phyloP scores from a whole-genome alignment of 2,329 filamentous ascomycete species.

The Diaporthe longicolla region DNA sequence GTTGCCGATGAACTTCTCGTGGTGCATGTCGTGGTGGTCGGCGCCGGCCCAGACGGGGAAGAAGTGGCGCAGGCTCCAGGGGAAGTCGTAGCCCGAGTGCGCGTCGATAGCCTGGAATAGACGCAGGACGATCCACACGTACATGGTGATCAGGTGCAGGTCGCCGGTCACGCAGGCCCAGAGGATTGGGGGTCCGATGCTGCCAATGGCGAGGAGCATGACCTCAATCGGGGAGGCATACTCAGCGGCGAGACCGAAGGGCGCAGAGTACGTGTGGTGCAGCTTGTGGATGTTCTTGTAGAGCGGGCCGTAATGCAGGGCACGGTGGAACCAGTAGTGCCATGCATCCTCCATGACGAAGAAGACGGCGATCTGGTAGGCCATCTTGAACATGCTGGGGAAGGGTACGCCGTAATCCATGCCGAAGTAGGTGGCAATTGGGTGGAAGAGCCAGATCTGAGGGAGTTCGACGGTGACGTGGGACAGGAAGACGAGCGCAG shows the following conservation, averaged over 20 bases:
- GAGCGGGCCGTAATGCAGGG: slow-evolving; percentile 92
- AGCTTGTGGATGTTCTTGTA: slow-evolving; percentile 99
- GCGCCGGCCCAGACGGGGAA: slow-evolving; percentile 98
- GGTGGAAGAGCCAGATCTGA: slow-evolving; percentile 99
- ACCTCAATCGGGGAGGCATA: slow-evolving; percentile 98
- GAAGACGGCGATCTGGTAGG: slow-evolving; percentile 91
- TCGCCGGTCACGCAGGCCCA: slow-evolving; percentile 88
- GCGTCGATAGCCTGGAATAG: slow-evolving; percentile 98
- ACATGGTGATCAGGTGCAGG: slow-evolving; percentile 97
- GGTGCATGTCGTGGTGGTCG: slow-evolving; percentile 95
- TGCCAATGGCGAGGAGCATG: slow-evolving; percentile 92
- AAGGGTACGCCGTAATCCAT: slow-evolving; percentile 92
- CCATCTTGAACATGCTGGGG: slow-evolving; percentile 87
- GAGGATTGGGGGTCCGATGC: slow-evolving; percentile 84
- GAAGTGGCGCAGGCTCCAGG: slow-evolving; percentile 96
- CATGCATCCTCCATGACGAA: slow-evolving; percentile 97
- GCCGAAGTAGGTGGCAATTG: slow-evolving; percentile 92
- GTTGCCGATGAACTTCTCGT: slow-evolving; percentile 99
- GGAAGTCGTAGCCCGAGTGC: slow-evolving; percentile 98
- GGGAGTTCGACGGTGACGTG: slow-evolving; percentile 99
- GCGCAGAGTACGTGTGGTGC: slow-evolving; percentile 98
- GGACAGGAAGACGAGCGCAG: slow-evolving; percentile 89
- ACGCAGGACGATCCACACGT: slow-evolving; percentile 92
- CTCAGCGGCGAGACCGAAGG: slow-evolving; percentile 95
- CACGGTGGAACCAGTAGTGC: slow-evolving; percentile 98